Percentiles rank a stretch among this genome's conserved stretches.
Evolutionary conservation across 371 early-diverging fungal species (phyloP).

Genomic region (Mortierella sp.): DNA sequence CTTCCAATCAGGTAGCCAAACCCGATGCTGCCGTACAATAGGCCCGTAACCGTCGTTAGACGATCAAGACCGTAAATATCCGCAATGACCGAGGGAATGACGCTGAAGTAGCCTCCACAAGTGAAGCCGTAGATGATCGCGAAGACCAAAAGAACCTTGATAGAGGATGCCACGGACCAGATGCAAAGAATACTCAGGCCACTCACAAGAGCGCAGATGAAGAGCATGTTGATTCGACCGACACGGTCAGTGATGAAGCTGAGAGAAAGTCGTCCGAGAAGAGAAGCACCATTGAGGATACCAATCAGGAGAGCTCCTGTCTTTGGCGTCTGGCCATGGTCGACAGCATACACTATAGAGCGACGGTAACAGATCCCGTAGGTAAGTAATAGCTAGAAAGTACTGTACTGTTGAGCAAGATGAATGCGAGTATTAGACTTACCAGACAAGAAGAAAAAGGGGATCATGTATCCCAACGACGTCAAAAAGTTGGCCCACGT

Average conservation of each 20-base stretch:
- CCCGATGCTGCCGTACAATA: slow-evolving; percentile 54
- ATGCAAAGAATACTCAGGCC: slow-evolving; percentile 51
- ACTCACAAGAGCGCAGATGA: slow-evolving; percentile 57
- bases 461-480: slow-evolving; percentile 52
- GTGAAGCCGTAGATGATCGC: slow-evolving; percentile 61
- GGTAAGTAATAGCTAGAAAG: not conserved
- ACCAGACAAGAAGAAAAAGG: slow-evolving; percentile 51
- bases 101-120: slow-evolving; percentile 60
- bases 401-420: not conserved
- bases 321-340: slow-evolving; percentile 46
- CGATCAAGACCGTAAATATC: slow-evolving; percentile 60
- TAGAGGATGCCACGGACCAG: slow-evolving; percentile 42
- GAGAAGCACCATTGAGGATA: slow-evolving; percentile 67
- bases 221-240: slow-evolving; percentile 63
- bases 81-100: slow-evolving; percentile 59
- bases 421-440: slow-evolving; percentile 5
- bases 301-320: slow-evolving; percentile 65
- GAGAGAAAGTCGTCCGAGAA: slow-evolving; percentile 61
- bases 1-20: slow-evolving; percentile 59
- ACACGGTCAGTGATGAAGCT: slow-evolving; percentile 63
- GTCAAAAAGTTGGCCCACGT: slow-evolving; percentile 53
- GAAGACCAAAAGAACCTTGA: slow-evolving; percentile 25
- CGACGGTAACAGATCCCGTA: not conserved
- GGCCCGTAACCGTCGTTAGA: slow-evolving; percentile 54
- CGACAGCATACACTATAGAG: slow-evolving; percentile 39